A percentile compares a stretch with the other conserved stretches of the same genome.
These are phyloP conservation scores for Salix brachista DNA, from an alignment of 345 rosid genomes.

Conservation along the genomic window DNA sequence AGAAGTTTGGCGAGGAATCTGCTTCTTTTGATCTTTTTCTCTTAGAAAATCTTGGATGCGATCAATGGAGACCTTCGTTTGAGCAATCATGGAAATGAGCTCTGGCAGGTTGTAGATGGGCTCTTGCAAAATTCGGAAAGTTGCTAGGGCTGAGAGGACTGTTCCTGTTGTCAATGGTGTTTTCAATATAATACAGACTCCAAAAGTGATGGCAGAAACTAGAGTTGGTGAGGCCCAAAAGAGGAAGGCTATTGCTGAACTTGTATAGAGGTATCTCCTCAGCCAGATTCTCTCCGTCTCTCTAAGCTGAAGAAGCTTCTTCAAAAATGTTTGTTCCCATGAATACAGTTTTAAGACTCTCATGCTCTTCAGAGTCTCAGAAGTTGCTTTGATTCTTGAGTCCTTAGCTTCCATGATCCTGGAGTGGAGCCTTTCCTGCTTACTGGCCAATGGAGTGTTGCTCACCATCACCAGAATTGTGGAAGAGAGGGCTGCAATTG, in stretches of 20 bases:
- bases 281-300: constrained; percentile 46
- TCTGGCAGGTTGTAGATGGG: constrained; percentile 61
- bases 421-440: constrained; percentile 49
- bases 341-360: constrained; percentile 50
- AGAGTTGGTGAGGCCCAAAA: constrained; percentile 61
- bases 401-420: constrained; percentile 57
- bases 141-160: constrained; percentile 59
- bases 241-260: constrained; percentile 56
- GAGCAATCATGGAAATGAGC: constrained; percentile 54
- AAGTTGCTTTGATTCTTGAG: constrained; percentile 40
- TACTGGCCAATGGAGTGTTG: constrained; percentile 58
- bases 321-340: constrained; percentile 44
- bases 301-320: constrained; percentile 49
- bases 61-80: constrained; percentile 52
- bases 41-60: constrained; percentile 38
- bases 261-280: constrained; percentile 47
- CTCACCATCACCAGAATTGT: constrained; percentile 58
- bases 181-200: constrained; percentile 45
- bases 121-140: constrained; percentile 57
- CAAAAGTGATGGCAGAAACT: constrained; percentile 49
- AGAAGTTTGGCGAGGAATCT: neutral
- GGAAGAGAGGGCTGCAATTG: constrained; percentile 47
- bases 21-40: constrained; percentile 39
- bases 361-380: constrained; percentile 58
- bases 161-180: constrained; percentile 38